A percentile compares a stretch with the other conserved stretches of the same genome.
phyloP scores from a whole-genome alignment of 2,329 filamentous ascomycete species.

The Fusarium sp. region DNA sequence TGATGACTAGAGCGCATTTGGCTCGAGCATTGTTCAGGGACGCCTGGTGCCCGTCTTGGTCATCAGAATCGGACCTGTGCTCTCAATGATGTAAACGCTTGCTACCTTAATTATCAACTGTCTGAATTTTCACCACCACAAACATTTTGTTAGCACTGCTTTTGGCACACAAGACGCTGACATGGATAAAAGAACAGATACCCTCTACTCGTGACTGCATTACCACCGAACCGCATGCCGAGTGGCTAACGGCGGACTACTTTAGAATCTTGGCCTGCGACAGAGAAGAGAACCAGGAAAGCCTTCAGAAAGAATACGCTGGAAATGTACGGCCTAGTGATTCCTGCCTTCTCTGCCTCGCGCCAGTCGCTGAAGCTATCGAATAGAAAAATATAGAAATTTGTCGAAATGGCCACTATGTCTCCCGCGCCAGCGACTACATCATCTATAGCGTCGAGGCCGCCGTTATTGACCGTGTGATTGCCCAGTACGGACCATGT shows the following conservation, averaged over 20 bases:
- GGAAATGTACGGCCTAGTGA: slow-evolving; percentile 78
- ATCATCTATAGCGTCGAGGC: slow-evolving; percentile 99
- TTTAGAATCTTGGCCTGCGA: slow-evolving; percentile 94
- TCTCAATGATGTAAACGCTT: slow-evolving; percentile 99
- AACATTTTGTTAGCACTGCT: slow-evolving; percentile 25
- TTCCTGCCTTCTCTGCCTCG: slow-evolving; percentile 44
- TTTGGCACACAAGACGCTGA: slow-evolving; percentile 45
- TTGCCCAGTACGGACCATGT: slow-evolving; percentile 93
- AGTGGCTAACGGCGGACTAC: slow-evolving; percentile 52
- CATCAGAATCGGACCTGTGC: slow-evolving; percentile 69
- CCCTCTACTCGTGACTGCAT: slow-evolving; percentile 17
- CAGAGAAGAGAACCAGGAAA: slow-evolving; percentile 88
- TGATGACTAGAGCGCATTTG: slow-evolving; percentile 99
- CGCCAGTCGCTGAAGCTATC: slow-evolving; percentile 64
- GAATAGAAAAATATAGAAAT: slow-evolving; percentile 84
- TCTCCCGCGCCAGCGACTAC: slow-evolving; percentile 96
- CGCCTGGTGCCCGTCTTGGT: slow-evolving; percentile 83
- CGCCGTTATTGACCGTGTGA: slow-evolving; percentile 88
- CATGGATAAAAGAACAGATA: slow-evolving; percentile 41
- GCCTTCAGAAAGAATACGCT: slow-evolving; percentile 84
- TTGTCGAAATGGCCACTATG: slow-evolving; percentile 92
- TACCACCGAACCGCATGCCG: slow-evolving; percentile 36
- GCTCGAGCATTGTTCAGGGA: slow-evolving; percentile 92
- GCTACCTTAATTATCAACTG: slow-evolving; percentile 87
- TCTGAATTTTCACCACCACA: slow-evolving; percentile 75